Conservation (phyloP, 2,329 filamentous ascomycete species). For the Pseudogymnoascus sp. region DNA sequence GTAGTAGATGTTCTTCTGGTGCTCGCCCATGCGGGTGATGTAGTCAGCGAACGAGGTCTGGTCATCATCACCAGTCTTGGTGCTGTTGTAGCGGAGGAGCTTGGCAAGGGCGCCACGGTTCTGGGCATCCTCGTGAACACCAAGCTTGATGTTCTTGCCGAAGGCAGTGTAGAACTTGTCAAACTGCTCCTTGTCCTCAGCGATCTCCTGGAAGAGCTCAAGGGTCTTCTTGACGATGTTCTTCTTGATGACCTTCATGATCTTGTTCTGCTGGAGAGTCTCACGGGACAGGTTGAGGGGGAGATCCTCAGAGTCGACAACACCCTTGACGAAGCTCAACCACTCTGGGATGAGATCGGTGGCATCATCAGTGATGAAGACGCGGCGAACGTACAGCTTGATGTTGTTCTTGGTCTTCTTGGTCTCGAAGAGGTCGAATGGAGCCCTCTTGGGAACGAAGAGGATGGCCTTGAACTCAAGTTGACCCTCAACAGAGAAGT, state of each 20-base stretch:
- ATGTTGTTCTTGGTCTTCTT: conserved; percentile 99
- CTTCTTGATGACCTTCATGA: conserved; percentile 99
- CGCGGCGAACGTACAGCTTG: conserved; percentile 99
- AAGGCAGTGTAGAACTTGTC: conserved; percentile 99
- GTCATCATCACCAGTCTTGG: conserved; percentile 93
- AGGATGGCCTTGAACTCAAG: conserved; percentile 99
- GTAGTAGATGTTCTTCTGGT: conserved; percentile 99
- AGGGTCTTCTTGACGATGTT: conserved; percentile 99
- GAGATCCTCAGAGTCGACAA: conserved; percentile 98
- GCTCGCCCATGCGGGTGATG: conserved; percentile 97
- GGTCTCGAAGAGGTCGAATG: conserved; percentile 99
- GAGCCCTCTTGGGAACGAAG: conserved; percentile 98
- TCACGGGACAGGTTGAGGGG: conserved; percentile 99
- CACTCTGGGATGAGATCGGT: conserved; percentile 99
- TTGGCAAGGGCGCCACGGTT: conserved; percentile 90
- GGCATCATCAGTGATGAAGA: conserved; percentile 99
- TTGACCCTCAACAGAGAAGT: conserved; percentile 99
- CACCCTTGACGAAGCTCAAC: conserved; percentile 99
- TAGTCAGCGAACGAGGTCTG: conserved; percentile 93
- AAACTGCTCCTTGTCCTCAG: conserved; percentile 99
- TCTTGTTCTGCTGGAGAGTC: conserved; percentile 99
- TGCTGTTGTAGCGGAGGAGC: conserved; percentile 97
- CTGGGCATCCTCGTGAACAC: conserved; percentile 99
- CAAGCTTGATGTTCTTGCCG: conserved; percentile 99
- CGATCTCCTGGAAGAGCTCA: conserved; percentile 98